A percentile compares a stretch with the other conserved stretches of the same genome.
These are phyloP conservation scores for Beauveria sp. DNA, from an alignment of 2,329 filamentous ascomycete species.

Conservation along the genomic window DNA sequence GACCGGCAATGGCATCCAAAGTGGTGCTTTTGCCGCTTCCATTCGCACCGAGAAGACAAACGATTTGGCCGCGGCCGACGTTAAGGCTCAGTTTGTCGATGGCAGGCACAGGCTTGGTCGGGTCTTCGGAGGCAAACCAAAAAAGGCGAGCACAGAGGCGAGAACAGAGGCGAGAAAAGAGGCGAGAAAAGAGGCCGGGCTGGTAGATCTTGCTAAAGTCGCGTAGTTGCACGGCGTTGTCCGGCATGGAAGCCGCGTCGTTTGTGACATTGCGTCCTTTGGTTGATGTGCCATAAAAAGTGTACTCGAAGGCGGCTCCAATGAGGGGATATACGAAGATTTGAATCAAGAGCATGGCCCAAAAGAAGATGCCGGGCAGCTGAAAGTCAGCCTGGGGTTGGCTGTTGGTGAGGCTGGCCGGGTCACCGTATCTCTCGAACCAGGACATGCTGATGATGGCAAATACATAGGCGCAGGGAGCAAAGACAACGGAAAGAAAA, in stretches of 20 bases:
- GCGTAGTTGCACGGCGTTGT: conserved; percentile 59
- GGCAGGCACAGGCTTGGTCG: conserved; percentile 60
- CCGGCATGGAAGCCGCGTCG: conserved; percentile 24
- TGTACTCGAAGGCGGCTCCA: conserved; percentile 65
- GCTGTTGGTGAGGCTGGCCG: conserved; percentile 52
- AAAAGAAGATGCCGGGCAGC: conserved; percentile 67
- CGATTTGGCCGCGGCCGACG: conserved; percentile 71
- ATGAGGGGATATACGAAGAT: conserved; percentile 70
- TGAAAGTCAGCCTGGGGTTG: conserved; percentile 61
- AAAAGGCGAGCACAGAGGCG: too few species aligned
- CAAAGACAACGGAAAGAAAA: conserved; percentile 68
- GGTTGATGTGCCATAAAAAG: conserved; percentile 66
- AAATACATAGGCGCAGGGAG: conserved; percentile 81
- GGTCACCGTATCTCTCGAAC: conserved; percentile 56
- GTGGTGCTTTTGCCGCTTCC: conserved; percentile 88
- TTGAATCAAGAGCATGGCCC: conserved; percentile 70
- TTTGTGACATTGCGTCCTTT: conserved; percentile 44
- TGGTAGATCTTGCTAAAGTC: conserved; percentile 72
- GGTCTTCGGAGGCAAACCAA: conserved; percentile 31
- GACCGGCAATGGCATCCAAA: conserved; percentile 76
- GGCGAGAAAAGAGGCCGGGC: conserved; percentile 50
- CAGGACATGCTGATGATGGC: conserved; percentile 70
- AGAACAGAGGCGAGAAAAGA: too few species aligned
- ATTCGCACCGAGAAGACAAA: conserved; percentile 81
- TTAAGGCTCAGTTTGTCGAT: conserved; percentile 66